Conservation (phyloP, 2,329 filamentous ascomycete genomes). For the Penicillium sp. region DNA sequence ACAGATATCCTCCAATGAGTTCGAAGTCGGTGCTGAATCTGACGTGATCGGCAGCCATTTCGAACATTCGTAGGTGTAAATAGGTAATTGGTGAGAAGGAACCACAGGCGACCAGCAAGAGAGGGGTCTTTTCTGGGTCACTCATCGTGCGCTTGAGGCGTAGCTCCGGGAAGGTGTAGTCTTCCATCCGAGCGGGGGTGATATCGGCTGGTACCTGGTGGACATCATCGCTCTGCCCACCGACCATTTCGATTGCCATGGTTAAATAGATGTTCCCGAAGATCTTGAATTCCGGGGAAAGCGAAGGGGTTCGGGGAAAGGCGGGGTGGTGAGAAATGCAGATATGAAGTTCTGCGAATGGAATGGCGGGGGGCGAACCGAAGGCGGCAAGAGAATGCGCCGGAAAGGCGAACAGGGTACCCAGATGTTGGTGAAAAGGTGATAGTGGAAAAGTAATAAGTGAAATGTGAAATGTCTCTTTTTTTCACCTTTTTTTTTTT, state of each 20-base stretch:
- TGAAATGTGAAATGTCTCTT: neutral
- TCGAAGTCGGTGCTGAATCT: conserved; percentile 75
- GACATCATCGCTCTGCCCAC: conserved; percentile 30
- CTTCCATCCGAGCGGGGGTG: conserved; percentile 34
- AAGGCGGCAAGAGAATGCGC: conserved; percentile 13
- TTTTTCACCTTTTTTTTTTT: neutral
- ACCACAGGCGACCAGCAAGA: conserved; percentile 50
- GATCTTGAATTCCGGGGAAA: neutral
- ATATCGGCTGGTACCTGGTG: conserved; percentile 23
- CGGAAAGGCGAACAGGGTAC: neutral
- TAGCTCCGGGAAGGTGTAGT: conserved; percentile 46
- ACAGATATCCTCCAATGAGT: conserved; percentile 80
- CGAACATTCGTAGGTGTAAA: conserved; percentile 76
- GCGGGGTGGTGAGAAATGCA: conserved; percentile 2
- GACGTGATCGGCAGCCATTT: conserved; percentile 78
- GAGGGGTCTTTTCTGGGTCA: conserved; percentile 48
- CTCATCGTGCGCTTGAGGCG: conserved; percentile 48
- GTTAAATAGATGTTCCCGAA: neutral
- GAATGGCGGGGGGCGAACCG: conserved; percentile 12
- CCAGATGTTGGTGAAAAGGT: no score
- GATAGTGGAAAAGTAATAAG: neutral
- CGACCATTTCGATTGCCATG: conserved; percentile 32
- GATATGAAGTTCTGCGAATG: conserved; percentile 6
- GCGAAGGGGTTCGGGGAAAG: neutral
- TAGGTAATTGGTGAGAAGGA: conserved; percentile 63